Base-by-base conservation (phyloP, 2,329 filamentous ascomycete genomes). In the Bretziella fagacearum region DNA sequence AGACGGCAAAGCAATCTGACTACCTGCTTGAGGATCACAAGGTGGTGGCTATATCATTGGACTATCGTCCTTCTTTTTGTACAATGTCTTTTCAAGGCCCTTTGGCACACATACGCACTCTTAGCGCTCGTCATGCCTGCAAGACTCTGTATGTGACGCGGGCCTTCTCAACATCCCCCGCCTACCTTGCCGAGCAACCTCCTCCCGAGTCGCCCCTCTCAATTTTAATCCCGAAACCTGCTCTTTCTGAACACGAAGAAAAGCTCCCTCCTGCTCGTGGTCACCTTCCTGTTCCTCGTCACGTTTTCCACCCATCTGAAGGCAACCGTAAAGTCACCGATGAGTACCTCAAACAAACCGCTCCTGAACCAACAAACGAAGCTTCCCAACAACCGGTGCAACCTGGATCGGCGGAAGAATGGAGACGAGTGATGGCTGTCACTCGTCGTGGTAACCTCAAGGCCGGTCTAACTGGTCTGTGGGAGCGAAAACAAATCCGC, bases 141-240 rank as follows among this genome's bases (percentile, higher is more conserved):
- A 15, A 18, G 8, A n/a, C 42, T 11, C 17, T 18, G 13, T 36
- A 7, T 26, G 39, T 15, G 6, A 15, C 26, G 25, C 40, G 40
- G 23, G 25, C 40, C 26, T 32, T 43, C 25, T 43, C 40, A 6
- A 43, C 40, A 15, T 43, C 40, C 4, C 6, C 27, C 13, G 4
- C 25, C 10, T 26, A 26, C 18, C 10, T 26, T 26, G 32, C 15
- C 6, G n/a, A 18, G 11, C 25, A 29, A 6, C 40, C 87, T 53
- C 80, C 81, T 15, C 89, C 91, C 42, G 84, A 95, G 60, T 93
- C 86, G 29, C 89, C 91, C 40, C 73, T 74, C 53, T 96, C 82
- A 67, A 82, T 96, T 64, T 77, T 84, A 54, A 69, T 95, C 47
- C 89, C 87, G 41, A 70, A 71, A 54, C 73, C 82, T 42, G 72